phyloP scores from a whole-genome alignment of 2,329 filamentous ascomycete genomes.

The Hymenoscyphus linearis region DNA sequence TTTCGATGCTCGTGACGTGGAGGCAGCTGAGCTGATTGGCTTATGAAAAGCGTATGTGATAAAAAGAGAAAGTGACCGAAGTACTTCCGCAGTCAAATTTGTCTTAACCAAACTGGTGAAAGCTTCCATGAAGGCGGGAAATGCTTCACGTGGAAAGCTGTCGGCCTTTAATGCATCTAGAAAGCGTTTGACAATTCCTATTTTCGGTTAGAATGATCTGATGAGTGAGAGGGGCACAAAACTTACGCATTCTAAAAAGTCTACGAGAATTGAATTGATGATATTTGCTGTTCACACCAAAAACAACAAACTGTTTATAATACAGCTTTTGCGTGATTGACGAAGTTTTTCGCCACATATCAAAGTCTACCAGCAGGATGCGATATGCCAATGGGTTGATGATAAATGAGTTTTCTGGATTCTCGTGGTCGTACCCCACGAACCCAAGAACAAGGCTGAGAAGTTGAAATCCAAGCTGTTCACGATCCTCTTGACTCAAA shows the following conservation, averaged over 20 bases:
- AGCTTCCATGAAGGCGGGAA: slow-evolving; percentile 71
- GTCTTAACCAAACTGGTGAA: slow-evolving; percentile 75
- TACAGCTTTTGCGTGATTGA: slow-evolving; percentile 78
- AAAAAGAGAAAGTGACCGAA: slow-evolving; percentile 82
- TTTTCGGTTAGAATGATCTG: slow-evolving; percentile 16
- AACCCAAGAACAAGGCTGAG: slow-evolving; percentile 77
- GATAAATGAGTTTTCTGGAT: slow-evolving; percentile 83
- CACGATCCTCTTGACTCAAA: slow-evolving; percentile 48
- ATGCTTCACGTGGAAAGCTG: slow-evolving; percentile 62
- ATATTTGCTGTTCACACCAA: slow-evolving; percentile 85
- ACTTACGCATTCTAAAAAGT: slow-evolving; percentile 82
- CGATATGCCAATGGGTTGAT: slow-evolving; percentile 94
- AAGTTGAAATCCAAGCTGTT: slow-evolving; percentile 55
- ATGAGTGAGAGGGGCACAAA: slow-evolving; percentile 6
- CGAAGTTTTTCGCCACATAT: slow-evolving; percentile 83
- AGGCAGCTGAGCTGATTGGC: slow-evolving; percentile 36
- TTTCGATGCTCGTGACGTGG: slow-evolving; percentile 45
- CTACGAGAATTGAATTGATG: slow-evolving; percentile 88
- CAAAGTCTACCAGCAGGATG: slow-evolving; percentile 84
- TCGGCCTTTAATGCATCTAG: slow-evolving; percentile 89
- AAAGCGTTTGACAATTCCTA: slow-evolving; percentile 83
- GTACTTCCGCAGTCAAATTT: slow-evolving; percentile 76
- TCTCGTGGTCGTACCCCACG: slow-evolving; percentile 78
- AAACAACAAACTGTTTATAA: slow-evolving; percentile 85
- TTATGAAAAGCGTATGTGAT: slow-evolving; percentile 86